These are phyloP conservation scores for Macrolepiota fuliginosa DNA, from an alignment of 768 basidiomycete species.

Conservation along the genomic window DNA sequence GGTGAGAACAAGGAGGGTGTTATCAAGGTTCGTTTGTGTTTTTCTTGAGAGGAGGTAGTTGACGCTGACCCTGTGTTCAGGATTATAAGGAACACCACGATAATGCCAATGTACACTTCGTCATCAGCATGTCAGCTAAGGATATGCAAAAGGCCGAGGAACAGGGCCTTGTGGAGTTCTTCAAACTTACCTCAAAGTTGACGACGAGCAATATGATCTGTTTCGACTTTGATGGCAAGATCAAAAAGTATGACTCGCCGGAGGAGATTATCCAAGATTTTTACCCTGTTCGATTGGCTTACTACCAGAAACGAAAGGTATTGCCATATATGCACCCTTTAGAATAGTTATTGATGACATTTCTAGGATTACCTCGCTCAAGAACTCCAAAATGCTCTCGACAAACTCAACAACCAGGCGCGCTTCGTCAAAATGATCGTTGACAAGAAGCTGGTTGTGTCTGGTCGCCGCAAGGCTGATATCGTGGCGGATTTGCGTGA, in stretches of 20 bases:
- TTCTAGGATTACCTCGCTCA: slow-evolving; percentile 78
- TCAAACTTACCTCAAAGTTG: slow-evolving; percentile 84
- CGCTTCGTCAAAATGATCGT: slow-evolving; percentile 98
- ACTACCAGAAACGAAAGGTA: slow-evolving; percentile 96
- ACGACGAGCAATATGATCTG: slow-evolving; percentile 97
- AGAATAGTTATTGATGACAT: slow-evolving; percentile 11
- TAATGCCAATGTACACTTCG: slow-evolving; percentile 87
- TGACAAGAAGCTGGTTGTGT: slow-evolving; percentile 74
- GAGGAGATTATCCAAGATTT: slow-evolving; percentile 95
- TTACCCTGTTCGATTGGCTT: slow-evolving; percentile 83
- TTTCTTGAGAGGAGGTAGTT: background rate
- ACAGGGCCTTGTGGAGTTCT: slow-evolving; percentile 87
- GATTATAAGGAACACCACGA: slow-evolving; percentile 98
- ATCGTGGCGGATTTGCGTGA: slow-evolving; percentile 82
- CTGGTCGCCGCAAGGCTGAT: slow-evolving; percentile 85
- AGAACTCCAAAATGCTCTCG: slow-evolving; percentile 77
- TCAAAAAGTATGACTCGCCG: slow-evolving; percentile 86
- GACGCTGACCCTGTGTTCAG: slow-evolving; percentile 35
- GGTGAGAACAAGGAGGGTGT: slow-evolving; percentile 43
- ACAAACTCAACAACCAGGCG: slow-evolving; percentile 90
- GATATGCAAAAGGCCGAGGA: slow-evolving; percentile 85
- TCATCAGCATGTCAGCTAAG: slow-evolving; percentile 75
- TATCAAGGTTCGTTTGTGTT: slow-evolving; percentile 60
- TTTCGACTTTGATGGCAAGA: slow-evolving; percentile 95
- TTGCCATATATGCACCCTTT: background rate